Percentiles rank a stretch among this genome's conserved stretches.
Conservation (phyloP, 257 asterid species). For the Ilex aquifolium region DNA sequence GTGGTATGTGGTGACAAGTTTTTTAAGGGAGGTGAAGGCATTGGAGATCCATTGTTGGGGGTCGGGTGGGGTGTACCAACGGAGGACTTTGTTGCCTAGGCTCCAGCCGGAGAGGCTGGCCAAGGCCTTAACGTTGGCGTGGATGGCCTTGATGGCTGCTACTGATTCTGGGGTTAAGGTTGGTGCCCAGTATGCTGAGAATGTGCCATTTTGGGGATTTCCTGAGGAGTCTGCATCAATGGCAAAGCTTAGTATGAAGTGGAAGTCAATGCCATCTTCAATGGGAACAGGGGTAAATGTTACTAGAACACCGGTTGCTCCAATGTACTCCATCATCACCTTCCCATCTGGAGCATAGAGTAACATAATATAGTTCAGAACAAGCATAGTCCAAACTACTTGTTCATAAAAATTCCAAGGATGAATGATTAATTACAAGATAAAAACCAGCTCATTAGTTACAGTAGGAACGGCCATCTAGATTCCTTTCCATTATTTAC, state of each 20-base stretch:
- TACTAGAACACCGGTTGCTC: conserved; percentile 55
- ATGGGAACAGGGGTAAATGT: conserved; percentile 43
- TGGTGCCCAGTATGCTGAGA: conserved; percentile 59
- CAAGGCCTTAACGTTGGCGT: conserved; percentile 59
- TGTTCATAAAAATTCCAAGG: too few species aligned
- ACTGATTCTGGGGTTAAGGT: conserved; percentile 45
- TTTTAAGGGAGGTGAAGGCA: conserved; percentile 46
- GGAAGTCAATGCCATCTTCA: conserved; percentile 42
- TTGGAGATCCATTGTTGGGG: conserved; percentile 46
- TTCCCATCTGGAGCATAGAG: conserved; percentile 41
- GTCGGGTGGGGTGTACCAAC: conserved; percentile 49
- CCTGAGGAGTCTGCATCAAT: conserved; percentile 60
- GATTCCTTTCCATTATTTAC: too few species aligned
- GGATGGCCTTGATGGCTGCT: conserved; percentile 33
- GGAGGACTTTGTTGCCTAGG: conserved; percentile 31
- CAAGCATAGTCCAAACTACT: not conserved
- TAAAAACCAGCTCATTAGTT: too few species aligned
- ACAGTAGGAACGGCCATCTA: too few species aligned
- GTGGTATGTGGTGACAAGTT: conserved; percentile 35
- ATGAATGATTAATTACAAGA: too few species aligned
- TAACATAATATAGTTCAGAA: too few species aligned
- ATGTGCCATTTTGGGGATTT: conserved; percentile 47
- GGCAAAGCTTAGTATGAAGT: conserved; percentile 66
- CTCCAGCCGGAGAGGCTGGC: conserved; percentile 87
- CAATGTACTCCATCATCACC: conserved; percentile 83